Base-by-base conservation (phyloP, 495 filamentous ascomycete genomes). In the Penicillium manginii region DNA sequence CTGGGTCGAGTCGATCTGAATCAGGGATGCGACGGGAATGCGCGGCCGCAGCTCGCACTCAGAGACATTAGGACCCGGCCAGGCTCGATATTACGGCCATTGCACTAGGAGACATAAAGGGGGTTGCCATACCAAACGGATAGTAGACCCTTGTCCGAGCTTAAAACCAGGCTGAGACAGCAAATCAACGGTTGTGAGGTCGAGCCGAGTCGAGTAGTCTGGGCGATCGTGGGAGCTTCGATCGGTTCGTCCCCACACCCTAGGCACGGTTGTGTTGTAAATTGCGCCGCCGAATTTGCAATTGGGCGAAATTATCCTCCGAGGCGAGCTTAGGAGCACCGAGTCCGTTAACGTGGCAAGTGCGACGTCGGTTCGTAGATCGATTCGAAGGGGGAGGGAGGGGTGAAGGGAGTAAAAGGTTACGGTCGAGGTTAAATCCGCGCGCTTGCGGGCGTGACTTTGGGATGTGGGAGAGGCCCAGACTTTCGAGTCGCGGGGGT, bases 11-110 rank as follows among this genome's bases (percentile, higher is more conserved):
- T 29, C 32, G 33, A 63, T 52, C 59, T 68, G 67, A 69, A 67
- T 73, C 69, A 75, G 70, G 67, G 67, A 73, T 65, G 68, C 58
- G 61, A 57, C 46, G 37, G 59, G 12, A 40, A 42, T 49, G 48
- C 54, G 50, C 58, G 48, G 60, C 53, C 3, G 35, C 37, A 22
- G 42, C 37, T 52, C 21, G 42, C 50, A 50, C 42, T 55, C 52
- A 59, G 61, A 64, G 53, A 60, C 64, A 64, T 8, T 50, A 17
- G 39, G 54, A 56, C 50, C 45, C 29, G n/a, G 35, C 48, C 18
- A 12, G 40, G 52, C 55, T 58, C 55, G 46, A 48, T 26, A 23
- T 12, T 42, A 40, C 48, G 47, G 47, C 2, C n/a, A 52, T 31
- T 42, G 23, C 39, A 14, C 26, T 40, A 9, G 22, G 18, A 49